Conservation (phyloP, 2,329 filamentous ascomycete genomes). For the Alternaria longipes region DNA sequence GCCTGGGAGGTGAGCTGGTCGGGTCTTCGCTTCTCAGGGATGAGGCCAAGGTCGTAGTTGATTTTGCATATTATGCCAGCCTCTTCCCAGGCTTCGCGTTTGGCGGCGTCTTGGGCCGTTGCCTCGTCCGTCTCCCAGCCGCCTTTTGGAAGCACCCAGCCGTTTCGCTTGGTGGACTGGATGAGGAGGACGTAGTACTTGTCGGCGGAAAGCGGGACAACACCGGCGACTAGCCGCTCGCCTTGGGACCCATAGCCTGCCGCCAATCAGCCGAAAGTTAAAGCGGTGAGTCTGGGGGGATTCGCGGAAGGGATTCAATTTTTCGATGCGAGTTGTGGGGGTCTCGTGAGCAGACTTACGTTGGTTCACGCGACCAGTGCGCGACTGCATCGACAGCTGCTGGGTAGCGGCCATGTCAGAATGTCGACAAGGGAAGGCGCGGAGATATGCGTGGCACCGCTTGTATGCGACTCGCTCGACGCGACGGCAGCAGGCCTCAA, state of each 20-base stretch:
- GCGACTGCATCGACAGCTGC: conserved; percentile 67
- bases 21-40: conserved; percentile 77
- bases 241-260: conserved; percentile 90
- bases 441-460: conserved; percentile 8
- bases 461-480: conserved; percentile 25
- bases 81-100: conserved; percentile 96
- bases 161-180: conserved; percentile 87
- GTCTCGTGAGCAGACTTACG: conserved; percentile 66
- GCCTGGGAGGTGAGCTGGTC: conserved; percentile 64
- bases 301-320: conserved; percentile 16
- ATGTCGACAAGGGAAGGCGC: too few species aligned
- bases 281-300: conserved; percentile 13
- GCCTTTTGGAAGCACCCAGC: conserved; percentile 97
- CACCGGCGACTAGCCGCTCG: conserved; percentile 92
- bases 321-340: neutral
- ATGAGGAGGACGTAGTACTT: conserved; percentile 91
- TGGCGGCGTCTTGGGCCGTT: conserved; percentile 82
- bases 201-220: conserved; percentile 88
- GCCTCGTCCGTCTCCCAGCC: conserved; percentile 97
- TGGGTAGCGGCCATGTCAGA: conserved; percentile 56
- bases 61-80: conserved; percentile 89
- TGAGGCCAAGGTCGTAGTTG: conserved; percentile 84
- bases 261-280: conserved; percentile 22
- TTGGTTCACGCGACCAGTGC: conserved; percentile 80
- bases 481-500: conserved; percentile 12